Evolutionary conservation across 1,284 basidiomycete genomes (phyloP).

Genomic region (Leccinum subspadiceum): DNA sequence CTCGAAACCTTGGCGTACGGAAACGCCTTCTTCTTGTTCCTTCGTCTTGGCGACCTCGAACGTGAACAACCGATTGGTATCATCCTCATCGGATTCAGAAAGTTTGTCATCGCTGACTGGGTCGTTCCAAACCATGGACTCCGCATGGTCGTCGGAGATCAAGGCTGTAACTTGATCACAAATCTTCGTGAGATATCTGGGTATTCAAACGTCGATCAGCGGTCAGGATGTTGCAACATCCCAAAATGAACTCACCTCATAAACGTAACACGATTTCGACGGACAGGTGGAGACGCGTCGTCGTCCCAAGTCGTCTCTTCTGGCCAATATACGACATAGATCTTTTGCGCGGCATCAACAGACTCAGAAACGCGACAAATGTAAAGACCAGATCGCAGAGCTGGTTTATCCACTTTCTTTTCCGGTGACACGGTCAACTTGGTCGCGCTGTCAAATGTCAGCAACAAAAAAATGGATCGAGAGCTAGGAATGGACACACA

Average conservation of each 20-base stretch:
- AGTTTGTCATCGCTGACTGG: constrained; percentile 31
- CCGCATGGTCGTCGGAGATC: constrained; percentile 45
- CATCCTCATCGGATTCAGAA: constrained; percentile 36
- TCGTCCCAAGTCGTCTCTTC: constrained; percentile 61
- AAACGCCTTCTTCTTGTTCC: constrained; percentile 56
- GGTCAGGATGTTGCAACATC: background rate
- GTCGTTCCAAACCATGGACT: constrained; percentile 42
- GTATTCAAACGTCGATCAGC: background rate
- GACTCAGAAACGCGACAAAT: constrained; percentile 25
- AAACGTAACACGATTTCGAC: constrained; percentile 56
- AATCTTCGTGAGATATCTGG: constrained; percentile 55
- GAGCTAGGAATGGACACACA: constrained; percentile 30
- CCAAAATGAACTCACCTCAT: constrained; percentile 44
- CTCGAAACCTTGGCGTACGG: constrained; percentile 40
- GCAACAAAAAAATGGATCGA: background rate
- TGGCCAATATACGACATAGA: constrained; percentile 60
- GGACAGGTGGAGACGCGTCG: constrained; percentile 43
- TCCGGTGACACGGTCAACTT: constrained; percentile 16
- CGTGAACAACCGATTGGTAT: constrained; percentile 48
- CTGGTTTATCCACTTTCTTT: constrained; percentile 20
- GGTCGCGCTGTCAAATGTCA: constrained; percentile 12
- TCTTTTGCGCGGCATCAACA: constrained; percentile 16
- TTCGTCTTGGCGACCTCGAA: constrained; percentile 58
- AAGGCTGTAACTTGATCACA: constrained; percentile 50
- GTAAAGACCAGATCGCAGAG: constrained; percentile 53